phyloP scores from a whole-genome alignment of 345 rosid species.

The Camelina hispida region DNA sequence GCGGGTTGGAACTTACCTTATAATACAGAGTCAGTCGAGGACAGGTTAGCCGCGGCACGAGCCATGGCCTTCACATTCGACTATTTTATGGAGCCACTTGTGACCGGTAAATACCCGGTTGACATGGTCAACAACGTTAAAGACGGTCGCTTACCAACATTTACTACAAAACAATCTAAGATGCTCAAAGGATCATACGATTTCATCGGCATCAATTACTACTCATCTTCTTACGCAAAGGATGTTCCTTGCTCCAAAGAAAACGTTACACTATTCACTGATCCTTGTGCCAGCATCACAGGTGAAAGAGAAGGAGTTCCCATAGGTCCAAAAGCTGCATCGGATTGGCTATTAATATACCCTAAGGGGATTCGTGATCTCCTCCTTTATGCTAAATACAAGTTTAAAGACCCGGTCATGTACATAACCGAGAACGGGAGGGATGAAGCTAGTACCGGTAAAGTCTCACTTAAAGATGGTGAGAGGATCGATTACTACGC shows the following conservation, averaged over 20 bases:
- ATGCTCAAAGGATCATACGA: conserved; percentile 3
- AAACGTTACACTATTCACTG: background rate
- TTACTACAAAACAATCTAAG: background rate
- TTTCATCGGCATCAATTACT: conserved; percentile 12
- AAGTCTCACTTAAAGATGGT: background rate
- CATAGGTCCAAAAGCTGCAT: conserved; percentile 10
- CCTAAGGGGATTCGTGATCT: conserved; percentile 6
- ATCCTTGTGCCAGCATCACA: conserved; percentile 9
- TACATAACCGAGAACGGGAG: conserved; percentile 4
- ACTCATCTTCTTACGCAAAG: conserved; percentile 3
- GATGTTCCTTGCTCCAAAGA: background rate
- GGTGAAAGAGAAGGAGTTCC: conserved; percentile 13
- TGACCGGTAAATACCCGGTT: conserved; percentile 1
- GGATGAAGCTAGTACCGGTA: conserved; percentile 3
- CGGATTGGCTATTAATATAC: background rate
- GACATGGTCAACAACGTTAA: conserved; percentile 1
- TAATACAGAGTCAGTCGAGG: background rate
- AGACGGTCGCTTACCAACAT: background rate
- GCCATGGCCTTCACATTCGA: conserved; percentile 15
- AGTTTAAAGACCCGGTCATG: background rate
- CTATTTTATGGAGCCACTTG: conserved; percentile 18
- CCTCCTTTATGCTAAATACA: background rate
- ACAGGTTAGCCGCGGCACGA: conserved; percentile 12
- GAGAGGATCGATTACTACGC: conserved; percentile 11
- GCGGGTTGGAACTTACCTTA: conserved; percentile 11